These are phyloP conservation scores for Cladosporium oxysporum DNA, from an alignment of 2,329 filamentous ascomycete species.

Conservation along the genomic window DNA sequence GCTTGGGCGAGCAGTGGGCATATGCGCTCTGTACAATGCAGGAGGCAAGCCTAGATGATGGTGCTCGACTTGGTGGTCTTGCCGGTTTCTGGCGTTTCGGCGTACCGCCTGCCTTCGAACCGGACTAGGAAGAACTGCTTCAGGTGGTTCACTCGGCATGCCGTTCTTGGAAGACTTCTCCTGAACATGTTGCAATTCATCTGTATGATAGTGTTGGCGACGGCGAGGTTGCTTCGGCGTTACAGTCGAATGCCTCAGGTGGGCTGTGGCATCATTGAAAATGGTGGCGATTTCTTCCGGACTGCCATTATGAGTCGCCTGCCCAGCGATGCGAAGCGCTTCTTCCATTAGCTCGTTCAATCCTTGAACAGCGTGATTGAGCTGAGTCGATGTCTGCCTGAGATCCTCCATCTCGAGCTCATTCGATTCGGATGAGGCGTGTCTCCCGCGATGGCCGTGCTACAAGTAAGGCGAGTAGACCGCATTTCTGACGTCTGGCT, in stretches of 20 bases:
- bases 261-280: slow-evolving; percentile 42
- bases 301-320: slow-evolving; percentile 36
- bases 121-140: background rate
- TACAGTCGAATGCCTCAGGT: slow-evolving; percentile 37
- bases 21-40: slow-evolving; percentile 1
- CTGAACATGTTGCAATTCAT: background rate
- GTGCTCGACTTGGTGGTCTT: background rate
- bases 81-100: background rate
- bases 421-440: background rate
- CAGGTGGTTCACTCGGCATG: background rate
- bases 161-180: background rate
- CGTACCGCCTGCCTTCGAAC: background rate
- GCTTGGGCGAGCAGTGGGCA: background rate
- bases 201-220: background rate
- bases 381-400: slow-evolving; percentile 15
- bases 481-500: background rate
- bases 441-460: background rate
- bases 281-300: slow-evolving; percentile 43
- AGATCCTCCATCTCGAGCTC: slow-evolving; percentile 13
- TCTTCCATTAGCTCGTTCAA: slow-evolving; percentile 48
- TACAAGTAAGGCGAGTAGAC: slow-evolving; percentile 14
- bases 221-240: slow-evolving; percentile 17
- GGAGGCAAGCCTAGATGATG: background rate
- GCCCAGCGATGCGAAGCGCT: slow-evolving; percentile 41
- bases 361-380: slow-evolving; percentile 39